A percentile compares a stretch with the other conserved stretches of the same genome.
Conservation (phyloP, 495 filamentous ascomycete genomes). For the Tuber magnatum region DNA sequence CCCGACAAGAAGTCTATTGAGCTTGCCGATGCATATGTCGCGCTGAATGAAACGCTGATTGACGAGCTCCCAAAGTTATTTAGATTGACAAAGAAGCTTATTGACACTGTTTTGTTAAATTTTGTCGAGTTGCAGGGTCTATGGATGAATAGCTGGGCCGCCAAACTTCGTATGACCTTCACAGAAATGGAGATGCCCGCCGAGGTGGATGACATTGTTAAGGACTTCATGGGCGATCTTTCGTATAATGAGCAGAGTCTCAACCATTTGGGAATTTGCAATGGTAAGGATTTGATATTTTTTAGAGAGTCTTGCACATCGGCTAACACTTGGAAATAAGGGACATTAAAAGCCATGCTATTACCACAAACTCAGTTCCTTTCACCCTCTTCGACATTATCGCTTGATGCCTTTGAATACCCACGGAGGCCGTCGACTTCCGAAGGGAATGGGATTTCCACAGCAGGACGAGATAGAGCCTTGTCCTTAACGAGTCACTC, state of each 20-base stretch:
- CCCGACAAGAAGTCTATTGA: conserved; percentile 74
- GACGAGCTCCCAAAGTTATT: conserved; percentile 86
- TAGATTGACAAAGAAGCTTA: conserved; percentile 64
- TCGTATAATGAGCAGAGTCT: conserved; percentile 52
- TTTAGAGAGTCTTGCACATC: neutral
- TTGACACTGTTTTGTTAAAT: conserved; percentile 68
- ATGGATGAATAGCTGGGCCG: conserved; percentile 73
- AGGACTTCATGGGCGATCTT: conserved; percentile 67
- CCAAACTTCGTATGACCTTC: conserved; percentile 68
- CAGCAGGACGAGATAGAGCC: conserved; percentile 27
- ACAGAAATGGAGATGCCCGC: conserved; percentile 58
- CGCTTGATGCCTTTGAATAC: conserved; percentile 31
- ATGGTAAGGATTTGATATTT: conserved; percentile 27
- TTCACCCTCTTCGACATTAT: conserved; percentile 25
- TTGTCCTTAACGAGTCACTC: conserved; percentile 38
- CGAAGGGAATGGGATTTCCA: conserved; percentile 18
- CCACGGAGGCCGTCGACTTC: conserved; percentile 27
- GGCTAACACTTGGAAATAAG: conserved; percentile 13
- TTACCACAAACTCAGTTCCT: conserved; percentile 18
- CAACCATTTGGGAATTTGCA: conserved; percentile 47
- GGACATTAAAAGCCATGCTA: conserved; percentile 29
- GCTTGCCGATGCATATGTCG: conserved; percentile 75
- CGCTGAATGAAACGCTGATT: conserved; percentile 85
- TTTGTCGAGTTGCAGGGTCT: conserved; percentile 72
- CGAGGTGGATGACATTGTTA: conserved; percentile 57